phyloP scores from a whole-genome alignment of 108 stramenopile species.

The Pseudonitzschia multistriata region DNA sequence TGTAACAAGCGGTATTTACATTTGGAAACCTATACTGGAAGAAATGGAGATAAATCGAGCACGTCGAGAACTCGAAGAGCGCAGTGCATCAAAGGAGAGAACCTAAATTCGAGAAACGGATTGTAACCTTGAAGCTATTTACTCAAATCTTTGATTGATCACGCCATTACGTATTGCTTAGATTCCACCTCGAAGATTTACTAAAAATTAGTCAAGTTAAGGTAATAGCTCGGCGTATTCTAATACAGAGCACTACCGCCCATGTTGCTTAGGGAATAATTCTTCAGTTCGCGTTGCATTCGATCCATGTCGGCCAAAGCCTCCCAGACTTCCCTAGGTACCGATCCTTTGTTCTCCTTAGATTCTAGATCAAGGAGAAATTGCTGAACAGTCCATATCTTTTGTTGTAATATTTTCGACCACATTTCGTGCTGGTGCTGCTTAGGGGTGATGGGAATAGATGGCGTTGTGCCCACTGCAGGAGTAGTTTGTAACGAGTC shows the following conservation, averaged over 20 bases:
- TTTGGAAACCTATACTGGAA: constrained; percentile 37
- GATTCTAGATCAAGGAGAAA: constrained; percentile 27
- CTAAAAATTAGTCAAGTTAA: too few species aligned
- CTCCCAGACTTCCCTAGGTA: constrained; percentile 61
- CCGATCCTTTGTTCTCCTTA: constrained; percentile 23
- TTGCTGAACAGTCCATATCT: constrained; percentile 21
- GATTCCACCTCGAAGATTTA: too few species aligned
- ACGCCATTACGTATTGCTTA: background rate
- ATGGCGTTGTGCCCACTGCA: constrained; percentile 2
- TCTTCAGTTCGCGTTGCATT: constrained; percentile 53
- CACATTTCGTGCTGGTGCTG: constrained; percentile 36
- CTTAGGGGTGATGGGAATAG: constrained; percentile 16
- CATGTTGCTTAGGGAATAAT: constrained; percentile 24
- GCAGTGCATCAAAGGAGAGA: background rate
- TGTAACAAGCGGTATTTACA: constrained; percentile 32
- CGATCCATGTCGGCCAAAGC: constrained; percentile 66
- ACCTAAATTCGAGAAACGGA: background rate
- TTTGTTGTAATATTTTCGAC: constrained; percentile 24
- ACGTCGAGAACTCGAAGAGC: constrained; percentile 26
- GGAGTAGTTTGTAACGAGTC: background rate
- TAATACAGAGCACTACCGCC: background rate
- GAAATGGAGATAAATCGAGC: constrained; percentile 33
- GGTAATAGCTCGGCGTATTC: background rate
- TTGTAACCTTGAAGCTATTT: background rate
- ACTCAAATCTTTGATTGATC: background rate